Percentiles rank a stretch among this genome's conserved stretches.
Conservation (phyloP, 75 land plant genomes). For the Cryptomeria japonica region DNA sequence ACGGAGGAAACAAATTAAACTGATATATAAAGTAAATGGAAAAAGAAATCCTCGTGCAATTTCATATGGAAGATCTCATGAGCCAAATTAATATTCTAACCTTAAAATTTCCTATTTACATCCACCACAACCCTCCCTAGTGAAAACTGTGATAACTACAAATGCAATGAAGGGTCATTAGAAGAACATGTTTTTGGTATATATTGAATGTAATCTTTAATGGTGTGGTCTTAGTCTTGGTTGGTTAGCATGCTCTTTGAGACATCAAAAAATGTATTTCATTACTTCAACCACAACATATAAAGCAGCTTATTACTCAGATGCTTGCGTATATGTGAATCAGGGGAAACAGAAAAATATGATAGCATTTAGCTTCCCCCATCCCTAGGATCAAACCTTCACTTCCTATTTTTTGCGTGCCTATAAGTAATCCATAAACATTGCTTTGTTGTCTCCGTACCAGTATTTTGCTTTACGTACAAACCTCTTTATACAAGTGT, state of each 20-base stretch:
- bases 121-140: neutral
- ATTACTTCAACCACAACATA: neutral
- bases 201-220: no score
- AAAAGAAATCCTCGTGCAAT: neutral
- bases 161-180: neutral
- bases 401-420: neutral
- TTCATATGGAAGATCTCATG: no score
- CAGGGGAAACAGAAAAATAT: neutral
- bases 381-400: neutral
- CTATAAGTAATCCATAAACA: neutral
- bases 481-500: neutral
- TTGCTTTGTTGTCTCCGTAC: neutral
- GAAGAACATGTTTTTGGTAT: no score
- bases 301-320: neutral
- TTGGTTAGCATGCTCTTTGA: no score
- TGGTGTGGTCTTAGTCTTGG: no score
- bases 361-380: neutral
- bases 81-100: neutral
- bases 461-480: neutral
- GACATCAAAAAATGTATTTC: neutral
- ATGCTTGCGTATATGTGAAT: neutral
- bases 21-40: neutral
- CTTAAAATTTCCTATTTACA: neutral
- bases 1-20: neutral
- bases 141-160: neutral